Conservation (phyloP, 768 basidiomycete species). For the Daedalea quercina region DNA sequence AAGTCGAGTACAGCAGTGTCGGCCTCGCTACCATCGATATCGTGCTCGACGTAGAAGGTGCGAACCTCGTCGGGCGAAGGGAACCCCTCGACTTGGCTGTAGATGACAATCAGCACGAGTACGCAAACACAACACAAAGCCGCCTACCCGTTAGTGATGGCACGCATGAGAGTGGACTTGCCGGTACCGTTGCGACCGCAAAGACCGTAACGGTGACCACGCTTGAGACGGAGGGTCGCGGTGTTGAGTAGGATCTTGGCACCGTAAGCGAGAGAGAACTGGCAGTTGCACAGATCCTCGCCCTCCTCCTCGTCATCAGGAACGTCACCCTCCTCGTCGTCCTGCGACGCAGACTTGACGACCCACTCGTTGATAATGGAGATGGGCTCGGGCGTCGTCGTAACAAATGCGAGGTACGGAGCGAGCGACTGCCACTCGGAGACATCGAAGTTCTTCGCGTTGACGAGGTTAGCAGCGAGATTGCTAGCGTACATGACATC, state of each 20-base stretch:
- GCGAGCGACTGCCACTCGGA: conserved; percentile 80
- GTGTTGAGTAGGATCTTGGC: conserved; percentile 98
- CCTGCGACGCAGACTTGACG: conserved; percentile 81
- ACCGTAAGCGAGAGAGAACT: conserved; percentile 98
- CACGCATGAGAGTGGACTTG: conserved; percentile 92
- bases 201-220: conserved; percentile 97
- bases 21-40: conserved; percentile 93
- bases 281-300: conserved; percentile 98
- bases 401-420: conserved; percentile 65
- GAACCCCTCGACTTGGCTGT: conserved; percentile 92
- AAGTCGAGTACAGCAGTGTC: conserved; percentile 87
- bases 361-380: conserved; percentile 78
- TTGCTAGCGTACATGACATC: conserved; percentile 63
- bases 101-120: conserved; percentile 23
- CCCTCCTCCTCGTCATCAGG: conserved; percentile 93
- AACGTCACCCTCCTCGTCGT: conserved; percentile 57
- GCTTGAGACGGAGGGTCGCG: conserved; percentile 93
- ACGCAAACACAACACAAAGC: background rate
- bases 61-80: conserved; percentile 95
- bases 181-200: conserved; percentile 99
- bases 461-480: conserved; percentile 83
- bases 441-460: conserved; percentile 88
- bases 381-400: conserved; percentile 57
- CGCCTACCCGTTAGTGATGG: conserved; percentile 80
- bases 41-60: conserved; percentile 99